These are phyloP conservation scores for Sugiyamaella grinbergsii DNA, from an alignment of 1,139 yeast species.

Conservation along the genomic window DNA sequence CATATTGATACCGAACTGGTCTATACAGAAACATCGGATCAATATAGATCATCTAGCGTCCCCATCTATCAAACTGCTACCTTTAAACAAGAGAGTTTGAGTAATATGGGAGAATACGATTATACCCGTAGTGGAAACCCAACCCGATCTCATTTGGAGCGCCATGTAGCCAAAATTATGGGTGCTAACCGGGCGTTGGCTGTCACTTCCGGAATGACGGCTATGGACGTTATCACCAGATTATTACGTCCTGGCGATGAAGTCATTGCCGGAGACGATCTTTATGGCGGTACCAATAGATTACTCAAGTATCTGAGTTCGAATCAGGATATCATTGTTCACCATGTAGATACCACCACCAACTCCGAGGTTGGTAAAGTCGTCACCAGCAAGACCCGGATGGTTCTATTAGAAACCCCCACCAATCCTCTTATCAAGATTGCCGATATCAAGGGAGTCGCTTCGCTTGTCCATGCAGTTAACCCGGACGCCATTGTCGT, in stretches of 20 bases:
- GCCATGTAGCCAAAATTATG: constrained; percentile 76
- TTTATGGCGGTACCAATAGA: constrained; percentile 91
- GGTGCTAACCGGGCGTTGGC: constrained; percentile 72
- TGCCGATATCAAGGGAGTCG: constrained; percentile 69
- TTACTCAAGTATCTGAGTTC: constrained; percentile 70
- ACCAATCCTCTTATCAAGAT: constrained; percentile 91
- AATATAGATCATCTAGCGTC: constrained; percentile 77
- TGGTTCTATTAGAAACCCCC: constrained; percentile 85
- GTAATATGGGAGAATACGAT: constrained; percentile 83
- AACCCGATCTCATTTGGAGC: constrained; percentile 77
- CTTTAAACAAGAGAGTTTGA: constrained; percentile 75
- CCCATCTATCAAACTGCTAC: constrained; percentile 94
- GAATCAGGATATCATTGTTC: constrained; percentile 67
- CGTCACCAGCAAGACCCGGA: constrained; percentile 55
- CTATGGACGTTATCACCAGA: constrained; percentile 79
- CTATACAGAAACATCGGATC: constrained; percentile 64
- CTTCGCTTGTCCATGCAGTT: constrained; percentile 63
- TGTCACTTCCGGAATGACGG: constrained; percentile 91
- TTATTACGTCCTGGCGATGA: constrained; percentile 75
- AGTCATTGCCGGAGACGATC: constrained; percentile 89
- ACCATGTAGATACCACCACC: constrained; percentile 82
- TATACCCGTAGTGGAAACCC: constrained; percentile 96
- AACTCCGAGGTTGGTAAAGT: constrained; percentile 53
- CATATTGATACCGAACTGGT: constrained; percentile 75
- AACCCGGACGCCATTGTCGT: constrained; percentile 75